Evolutionary conservation across 352 stramenopile species (phyloP), one percentile per base, ranked within the genome.

Genomic region (Globisporangium emineosum): DNA sequence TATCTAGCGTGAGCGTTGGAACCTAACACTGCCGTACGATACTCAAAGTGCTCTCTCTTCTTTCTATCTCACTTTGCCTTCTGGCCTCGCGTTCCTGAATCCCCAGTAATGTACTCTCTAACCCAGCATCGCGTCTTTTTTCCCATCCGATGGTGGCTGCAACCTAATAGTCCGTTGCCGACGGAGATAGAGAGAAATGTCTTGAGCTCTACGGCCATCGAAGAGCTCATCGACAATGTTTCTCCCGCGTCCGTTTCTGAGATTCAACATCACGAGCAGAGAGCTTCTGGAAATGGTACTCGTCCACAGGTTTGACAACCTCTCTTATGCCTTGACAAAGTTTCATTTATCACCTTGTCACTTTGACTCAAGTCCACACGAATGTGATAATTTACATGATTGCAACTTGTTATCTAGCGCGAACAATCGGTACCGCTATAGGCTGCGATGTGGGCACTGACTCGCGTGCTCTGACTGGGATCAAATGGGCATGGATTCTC

Each of bases 401-500:
- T 23, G 43, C 43, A 51, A 51, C 43, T 51, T 51, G 43, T 51
- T 51, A 51, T 51, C 43, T 51, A 51, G 43, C 43, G 43, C 43
- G 8, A 51, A 13, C 43, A 51, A 4, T 8, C 9, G n/a, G 6
- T n/a, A 3, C n/a, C 9, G n/a, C 43, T 57, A 6, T 17, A n/a
- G 21, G 32, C 13, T 25, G 54, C 33, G 8, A 30, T 49, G 55
- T 61, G 55, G 33, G 35, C 15, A 61, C 37, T 32, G 32, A 35
- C 27, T 13, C 13, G 43, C 15, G 25, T 13, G 17, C 56, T 52
- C 56, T 42, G 40, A 40, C 40, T 61, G 40, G 40, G 17, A 42
- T 42, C 56, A 62, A 33, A 42, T 42, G 56, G 56, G 40, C 56
- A 62, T 53, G 56, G 40, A 25, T 42, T 17, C 40, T 29, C 56